Percentiles rank a stretch among this genome's conserved stretches.
phyloP scores from a whole-genome alignment of 2,329 filamentous ascomycete species.

The Pyricularia sp. region DNA sequence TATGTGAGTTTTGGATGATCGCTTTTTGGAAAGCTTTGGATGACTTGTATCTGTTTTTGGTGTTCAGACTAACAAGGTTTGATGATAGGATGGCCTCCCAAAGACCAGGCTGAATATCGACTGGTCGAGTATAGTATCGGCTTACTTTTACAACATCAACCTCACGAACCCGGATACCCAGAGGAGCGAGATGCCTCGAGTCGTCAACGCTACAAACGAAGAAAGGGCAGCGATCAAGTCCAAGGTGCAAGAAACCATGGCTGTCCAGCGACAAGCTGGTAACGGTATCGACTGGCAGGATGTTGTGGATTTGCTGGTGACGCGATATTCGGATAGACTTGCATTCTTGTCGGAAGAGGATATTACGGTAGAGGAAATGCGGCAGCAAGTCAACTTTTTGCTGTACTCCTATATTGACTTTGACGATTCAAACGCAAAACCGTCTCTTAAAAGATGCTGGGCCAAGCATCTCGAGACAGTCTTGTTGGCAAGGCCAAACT shows the following conservation, averaged over 20 bases:
- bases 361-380: constrained; percentile 16
- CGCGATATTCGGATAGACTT: constrained; percentile 50
- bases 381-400: constrained; percentile 25
- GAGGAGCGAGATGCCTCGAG: constrained; percentile 16
- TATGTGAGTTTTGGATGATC: background rate
- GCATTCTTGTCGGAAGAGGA: constrained; percentile 22
- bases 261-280: constrained; percentile 21
- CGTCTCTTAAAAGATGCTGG: constrained; percentile 33
- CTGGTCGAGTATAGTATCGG: constrained; percentile 41
- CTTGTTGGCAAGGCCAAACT: constrained; percentile 11
- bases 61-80: background rate
- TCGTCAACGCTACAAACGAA: constrained; percentile 11
- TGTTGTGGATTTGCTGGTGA: constrained; percentile 55
- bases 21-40: background rate
- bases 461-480: constrained; percentile 31
- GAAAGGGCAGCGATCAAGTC: constrained; percentile 16
- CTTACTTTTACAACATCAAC: constrained; percentile 40
- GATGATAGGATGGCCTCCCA: constrained; percentile 32
- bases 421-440: constrained; percentile 16
- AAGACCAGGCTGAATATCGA: constrained; percentile 31
- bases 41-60: background rate
- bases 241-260: background rate
- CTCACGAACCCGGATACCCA: constrained; percentile 29
- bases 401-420: constrained; percentile 36
- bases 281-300: constrained; percentile 54